Evolutionary conservation across 2,329 filamentous ascomycete genomes (phyloP).

Genomic region (Zasmidium angulare): DNA sequence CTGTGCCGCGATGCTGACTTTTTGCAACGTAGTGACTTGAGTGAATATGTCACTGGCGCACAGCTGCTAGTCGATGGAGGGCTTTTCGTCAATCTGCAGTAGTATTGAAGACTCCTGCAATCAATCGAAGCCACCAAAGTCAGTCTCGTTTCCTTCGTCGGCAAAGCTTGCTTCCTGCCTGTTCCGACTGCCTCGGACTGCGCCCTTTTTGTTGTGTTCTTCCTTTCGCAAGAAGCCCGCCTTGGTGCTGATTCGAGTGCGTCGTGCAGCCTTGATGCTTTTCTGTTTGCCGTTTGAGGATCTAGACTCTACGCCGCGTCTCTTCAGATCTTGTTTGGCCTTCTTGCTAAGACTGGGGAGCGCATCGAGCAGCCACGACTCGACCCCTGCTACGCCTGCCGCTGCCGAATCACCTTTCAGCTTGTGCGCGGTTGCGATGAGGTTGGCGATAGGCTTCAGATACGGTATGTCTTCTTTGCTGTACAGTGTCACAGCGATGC

Average conservation of each 20-base stretch:
- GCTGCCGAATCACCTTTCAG: conserved; percentile 47
- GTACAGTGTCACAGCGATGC: conserved; percentile 89
- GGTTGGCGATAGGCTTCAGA: conserved; percentile 88
- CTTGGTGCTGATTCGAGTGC: conserved; percentile 76
- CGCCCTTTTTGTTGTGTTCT: conserved; percentile 61
- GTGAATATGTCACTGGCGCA: conserved; percentile 77
- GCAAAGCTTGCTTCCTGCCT: conserved; percentile 24
- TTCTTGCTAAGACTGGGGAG: conserved; percentile 81
- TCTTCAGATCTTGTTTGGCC: conserved; percentile 78
- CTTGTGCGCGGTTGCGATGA: conserved; percentile 81
- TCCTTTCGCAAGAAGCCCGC: conserved; percentile 70
- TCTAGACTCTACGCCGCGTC: conserved; percentile 75
- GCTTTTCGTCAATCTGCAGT: conserved; percentile 85
- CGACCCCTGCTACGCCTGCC: conserved; percentile 54
- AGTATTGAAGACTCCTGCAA: conserved; percentile 19
- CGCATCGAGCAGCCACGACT: conserved; percentile 85
- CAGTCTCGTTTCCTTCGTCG: conserved; percentile 30
- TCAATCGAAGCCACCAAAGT: conserved; percentile 45
- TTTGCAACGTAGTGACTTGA: conserved; percentile 58
- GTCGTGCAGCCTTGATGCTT: conserved; percentile 45
- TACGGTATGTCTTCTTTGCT: conserved; percentile 91
- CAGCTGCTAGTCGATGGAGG: conserved; percentile 86
- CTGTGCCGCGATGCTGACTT: not conserved
- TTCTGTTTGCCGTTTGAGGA: conserved; percentile 40
- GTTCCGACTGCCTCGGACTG: conserved; percentile 38